Evolutionary conservation across 2,329 filamentous ascomycete genomes (phyloP).

Genomic region (Aspergillus tubingensis): DNA sequence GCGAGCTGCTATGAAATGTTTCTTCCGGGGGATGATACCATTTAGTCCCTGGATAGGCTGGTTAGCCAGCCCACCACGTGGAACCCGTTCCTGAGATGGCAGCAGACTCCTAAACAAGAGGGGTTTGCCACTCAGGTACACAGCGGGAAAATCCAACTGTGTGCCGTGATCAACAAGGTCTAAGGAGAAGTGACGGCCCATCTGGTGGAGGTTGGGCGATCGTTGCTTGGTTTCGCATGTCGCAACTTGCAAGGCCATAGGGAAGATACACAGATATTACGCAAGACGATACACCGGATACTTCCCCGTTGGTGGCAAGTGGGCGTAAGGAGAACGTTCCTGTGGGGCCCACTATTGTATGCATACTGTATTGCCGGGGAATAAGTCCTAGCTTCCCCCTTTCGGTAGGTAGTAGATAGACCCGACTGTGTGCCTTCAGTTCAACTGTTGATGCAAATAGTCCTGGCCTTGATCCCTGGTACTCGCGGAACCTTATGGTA

Average conservation of each 20-base stretch:
- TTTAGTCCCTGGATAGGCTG: neutral
- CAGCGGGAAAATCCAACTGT: neutral
- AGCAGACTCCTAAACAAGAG: neutral
- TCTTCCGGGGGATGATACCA: neutral
- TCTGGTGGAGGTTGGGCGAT: neutral
- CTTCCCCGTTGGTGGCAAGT: neutral
- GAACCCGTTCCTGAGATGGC: neutral
- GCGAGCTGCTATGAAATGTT: neutral
- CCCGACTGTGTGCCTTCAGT: too few species aligned
- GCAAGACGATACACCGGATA: neutral
- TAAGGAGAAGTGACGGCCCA: neutral
- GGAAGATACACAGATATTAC: neutral
- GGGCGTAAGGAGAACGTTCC: neutral
- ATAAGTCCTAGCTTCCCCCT: neutral
- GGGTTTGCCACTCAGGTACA: neutral
- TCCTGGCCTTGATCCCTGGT: neutral
- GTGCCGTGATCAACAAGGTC: neutral
- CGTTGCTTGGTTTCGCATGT: neutral
- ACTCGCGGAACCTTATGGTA: neutral
- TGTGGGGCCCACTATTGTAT: neutral
- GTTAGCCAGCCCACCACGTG: neutral
- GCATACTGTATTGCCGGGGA: neutral
- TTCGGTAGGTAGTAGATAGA: neutral
- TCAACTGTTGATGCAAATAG: neutral
- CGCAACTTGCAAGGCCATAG: neutral